Evolutionary conservation across 23 red algal genomes (phyloP), one percentile per base, ranked within the genome.

Genomic region (Rhodosorus marinus): DNA sequence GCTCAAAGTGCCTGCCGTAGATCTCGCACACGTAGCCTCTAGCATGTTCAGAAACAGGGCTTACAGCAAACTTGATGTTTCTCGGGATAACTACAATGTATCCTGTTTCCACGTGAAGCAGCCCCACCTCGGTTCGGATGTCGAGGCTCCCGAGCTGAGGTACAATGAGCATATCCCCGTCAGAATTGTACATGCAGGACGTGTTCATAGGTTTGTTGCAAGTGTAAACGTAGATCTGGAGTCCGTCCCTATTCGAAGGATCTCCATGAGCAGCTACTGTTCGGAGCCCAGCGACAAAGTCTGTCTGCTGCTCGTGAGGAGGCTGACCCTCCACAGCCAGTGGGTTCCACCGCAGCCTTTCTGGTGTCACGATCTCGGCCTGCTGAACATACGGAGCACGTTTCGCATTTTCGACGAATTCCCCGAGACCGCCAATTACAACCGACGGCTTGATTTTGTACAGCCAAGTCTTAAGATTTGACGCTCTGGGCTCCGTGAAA

Each of bases 81-180:
- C 80, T 58, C 1, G 80, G 80, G 20, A 85, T 43, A 17, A 85
- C 80, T 24, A 56, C 63, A 7, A 81, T 26, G 9, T 79, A 42
- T 20, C 80, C 72, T 0, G 80, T 59, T 8, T 21, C 59, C 0
- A 77, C 62, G 15, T 27, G 51, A 11, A 85, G 27, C n/a, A 66
- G 26, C 14, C 80, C 80, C 17, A 77, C 34, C 52, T 85, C 80
- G 27, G 80, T 85, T 25, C 70, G 61, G 20, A 85, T 27, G n/a
- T 59, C 20, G 5, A 85, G 49, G 14, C 26, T 36, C 14, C 80
- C 80, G 47, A 57, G 52, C 49, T 85, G 69, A 5, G 80, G 80
- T 23, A 85, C 35, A 8, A 85, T 54, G n/a, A 85, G 54, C 80
- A 67, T 31, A 20, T 85, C 80, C 19, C 80, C 80, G 31, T 85